Evolutionary conservation across 2,329 filamentous ascomycete genomes (phyloP).

Genomic region (Tricladium varicosporioides): DNA sequence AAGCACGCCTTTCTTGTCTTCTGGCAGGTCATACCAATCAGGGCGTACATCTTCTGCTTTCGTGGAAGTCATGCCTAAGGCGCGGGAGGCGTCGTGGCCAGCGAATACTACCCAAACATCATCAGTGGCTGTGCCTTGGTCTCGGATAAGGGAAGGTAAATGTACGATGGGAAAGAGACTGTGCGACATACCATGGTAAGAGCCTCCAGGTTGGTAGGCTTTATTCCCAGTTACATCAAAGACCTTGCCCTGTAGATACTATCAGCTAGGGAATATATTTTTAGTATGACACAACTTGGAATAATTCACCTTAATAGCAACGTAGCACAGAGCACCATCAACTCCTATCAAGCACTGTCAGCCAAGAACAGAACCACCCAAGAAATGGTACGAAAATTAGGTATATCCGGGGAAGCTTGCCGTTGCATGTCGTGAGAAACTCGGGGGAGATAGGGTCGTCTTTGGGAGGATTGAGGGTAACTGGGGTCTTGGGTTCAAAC

Average conservation of each 20-base stretch:
- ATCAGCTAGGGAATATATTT: not conserved
- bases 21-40: constrained; percentile 78
- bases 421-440: constrained; percentile 77
- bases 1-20: constrained; percentile 81
- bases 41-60: constrained; percentile 79
- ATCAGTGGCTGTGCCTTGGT: not conserved
- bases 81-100: constrained; percentile 93
- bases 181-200: constrained; percentile 72
- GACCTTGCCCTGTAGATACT: constrained; percentile 68
- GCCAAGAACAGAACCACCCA: not conserved
- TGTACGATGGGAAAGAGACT: not conserved
- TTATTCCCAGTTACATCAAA: constrained; percentile 93
- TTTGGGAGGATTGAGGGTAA: constrained; percentile 79
- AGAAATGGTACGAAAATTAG: not conserved
- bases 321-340: constrained; percentile 63
- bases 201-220: constrained; percentile 77
- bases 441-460: constrained; percentile 80
- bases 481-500: constrained; percentile 76
- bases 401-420: constrained; percentile 47
- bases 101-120: constrained; percentile 69
- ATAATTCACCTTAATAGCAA: constrained; percentile 62
- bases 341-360: constrained; percentile 46
- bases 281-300: not conserved
- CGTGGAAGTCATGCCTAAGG: constrained; percentile 80
- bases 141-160: not conserved